Evolutionary conservation across 208 protist species (phyloP), one percentile per base, ranked within the genome.

Genomic region (Paratrypanosoma confusum): DNA sequence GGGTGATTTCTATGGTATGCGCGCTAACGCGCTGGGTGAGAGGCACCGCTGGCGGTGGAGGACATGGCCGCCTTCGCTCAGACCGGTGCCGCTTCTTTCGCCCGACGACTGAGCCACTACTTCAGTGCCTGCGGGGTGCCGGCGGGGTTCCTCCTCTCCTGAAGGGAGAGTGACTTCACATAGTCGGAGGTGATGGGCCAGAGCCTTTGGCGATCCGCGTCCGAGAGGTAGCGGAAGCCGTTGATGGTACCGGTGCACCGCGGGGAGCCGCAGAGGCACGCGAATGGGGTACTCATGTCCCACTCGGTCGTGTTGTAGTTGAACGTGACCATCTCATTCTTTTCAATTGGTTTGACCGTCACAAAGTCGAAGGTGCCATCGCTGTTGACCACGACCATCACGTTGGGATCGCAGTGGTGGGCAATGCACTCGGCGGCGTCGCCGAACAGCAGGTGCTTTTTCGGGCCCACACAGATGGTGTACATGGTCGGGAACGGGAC

Each of bases 251-350:
- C 61, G 1, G 65, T 61, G 31, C 81, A 90, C 34, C 57, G 40
- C 25, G 47, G 24, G 0, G 76, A 86, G 23, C 73, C 79, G 44
- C 83, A 92, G 27, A 87, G 71, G 41, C 83, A 92, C 43, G 62
- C 58, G 69, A 92, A 92, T 1, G 78, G 69, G 18, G 72, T 58
- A 60, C 83, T 80, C 83, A 92, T 92, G 26, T 65, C 55, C 74
- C 73, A 92, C 57, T 92, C 83, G 8, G 83, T 92, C 23, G 83
- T 87, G 20, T 65, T 71, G 61, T 92, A 92, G 50, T 89, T 89
- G 58, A 92, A 92, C 14, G 74, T 81, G 11, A 92, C 54, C 72
- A 89, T 81, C 32, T 84, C 83, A 14, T 68, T 79, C 27, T 28
- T 49, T n/a, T 31, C 17, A 39, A 92, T 85, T 28, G 40, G 38